These are phyloP conservation scores for Fomitopsis pinicola DNA, from an alignment of 1,284 basidiomycete genomes.

Conservation along the genomic window DNA sequence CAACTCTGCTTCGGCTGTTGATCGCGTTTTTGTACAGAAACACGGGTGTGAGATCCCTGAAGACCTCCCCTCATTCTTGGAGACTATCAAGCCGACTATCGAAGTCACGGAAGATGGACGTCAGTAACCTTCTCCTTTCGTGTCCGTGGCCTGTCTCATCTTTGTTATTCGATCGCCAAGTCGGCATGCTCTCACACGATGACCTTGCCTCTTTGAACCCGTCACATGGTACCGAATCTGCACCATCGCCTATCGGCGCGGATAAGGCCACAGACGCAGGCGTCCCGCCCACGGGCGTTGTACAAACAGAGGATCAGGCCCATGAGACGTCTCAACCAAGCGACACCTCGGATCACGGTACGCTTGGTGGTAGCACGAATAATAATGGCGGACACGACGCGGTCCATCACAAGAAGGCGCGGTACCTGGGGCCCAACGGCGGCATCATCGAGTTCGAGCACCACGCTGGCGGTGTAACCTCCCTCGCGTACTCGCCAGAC, in stretches of 20 bases:
- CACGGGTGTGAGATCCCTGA: conserved; percentile 15
- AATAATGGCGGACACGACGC: background rate
- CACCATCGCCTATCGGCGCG: background rate
- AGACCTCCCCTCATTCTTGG: conserved; percentile 15
- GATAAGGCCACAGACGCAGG: background rate
- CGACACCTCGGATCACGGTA: background rate
- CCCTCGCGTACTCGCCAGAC: conserved; percentile 18
- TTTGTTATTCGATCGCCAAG: conserved; percentile 4
- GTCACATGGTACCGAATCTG: background rate
- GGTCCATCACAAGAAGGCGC: background rate
- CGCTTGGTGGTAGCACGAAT: background rate
- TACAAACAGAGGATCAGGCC: background rate
- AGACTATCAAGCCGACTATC: conserved; percentile 12
- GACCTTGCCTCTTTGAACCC: background rate
- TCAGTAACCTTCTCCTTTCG: background rate
- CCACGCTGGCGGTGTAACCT: conserved; percentile 11
- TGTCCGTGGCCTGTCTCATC: background rate
- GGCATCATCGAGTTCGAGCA: conserved; percentile 1
- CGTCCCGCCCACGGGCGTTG: background rate
- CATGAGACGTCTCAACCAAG: background rate
- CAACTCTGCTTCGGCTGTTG: background rate
- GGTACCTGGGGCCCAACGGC: background rate
- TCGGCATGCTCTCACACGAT: conserved; percentile 11
- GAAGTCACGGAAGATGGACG: conserved; percentile 20
- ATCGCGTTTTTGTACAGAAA: background rate